Percentiles rank a stretch among this genome's conserved stretches.
Conservation (phyloP, 306 rosid species). For the Vicia villosa region DNA sequence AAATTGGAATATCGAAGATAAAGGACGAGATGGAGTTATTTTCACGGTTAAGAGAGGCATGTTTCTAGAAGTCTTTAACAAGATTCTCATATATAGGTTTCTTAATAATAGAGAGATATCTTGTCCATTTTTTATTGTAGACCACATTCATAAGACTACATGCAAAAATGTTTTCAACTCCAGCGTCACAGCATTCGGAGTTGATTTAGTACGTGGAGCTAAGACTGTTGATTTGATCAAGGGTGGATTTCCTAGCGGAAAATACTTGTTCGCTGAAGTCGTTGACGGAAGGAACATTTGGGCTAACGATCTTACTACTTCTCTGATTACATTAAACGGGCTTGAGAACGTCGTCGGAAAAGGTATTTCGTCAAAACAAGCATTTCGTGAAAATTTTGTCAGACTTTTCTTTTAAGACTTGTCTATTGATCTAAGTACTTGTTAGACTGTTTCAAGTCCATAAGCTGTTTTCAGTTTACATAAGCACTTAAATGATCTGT, state of each 20-base stretch:
- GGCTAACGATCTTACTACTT: constrained; percentile 78
- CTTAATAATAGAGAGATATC: too few species aligned
- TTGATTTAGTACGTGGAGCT: constrained; percentile 80
- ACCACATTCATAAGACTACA: too few species aligned
- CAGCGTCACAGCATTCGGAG: constrained; percentile 74
- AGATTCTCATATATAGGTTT: too few species aligned
- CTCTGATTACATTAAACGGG: constrained; percentile 51
- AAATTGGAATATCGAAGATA: too few species aligned
- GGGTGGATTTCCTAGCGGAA: constrained; percentile 72
- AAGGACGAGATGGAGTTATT: too few species aligned
- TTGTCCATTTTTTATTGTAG: too few species aligned
- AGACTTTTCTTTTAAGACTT: not conserved
- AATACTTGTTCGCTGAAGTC: constrained; percentile 79
- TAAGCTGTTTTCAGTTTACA: not conserved
- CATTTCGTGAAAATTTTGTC: constrained; percentile 7
- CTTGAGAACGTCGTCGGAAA: constrained; percentile 74
- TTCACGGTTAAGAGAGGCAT: too few species aligned
- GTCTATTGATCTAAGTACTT: not conserved
- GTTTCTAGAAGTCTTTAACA: too few species aligned
- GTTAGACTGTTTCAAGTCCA: not conserved
- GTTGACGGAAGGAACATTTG: constrained; percentile 96
- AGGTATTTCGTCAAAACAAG: constrained; percentile 48
- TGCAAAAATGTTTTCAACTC: too few species aligned
- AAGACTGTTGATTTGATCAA: constrained; percentile 69
- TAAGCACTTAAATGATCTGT: not conserved